Evolutionary conservation across 2,329 filamentous ascomycete genomes (phyloP).

Genomic region (Epichloe baconii): DNA sequence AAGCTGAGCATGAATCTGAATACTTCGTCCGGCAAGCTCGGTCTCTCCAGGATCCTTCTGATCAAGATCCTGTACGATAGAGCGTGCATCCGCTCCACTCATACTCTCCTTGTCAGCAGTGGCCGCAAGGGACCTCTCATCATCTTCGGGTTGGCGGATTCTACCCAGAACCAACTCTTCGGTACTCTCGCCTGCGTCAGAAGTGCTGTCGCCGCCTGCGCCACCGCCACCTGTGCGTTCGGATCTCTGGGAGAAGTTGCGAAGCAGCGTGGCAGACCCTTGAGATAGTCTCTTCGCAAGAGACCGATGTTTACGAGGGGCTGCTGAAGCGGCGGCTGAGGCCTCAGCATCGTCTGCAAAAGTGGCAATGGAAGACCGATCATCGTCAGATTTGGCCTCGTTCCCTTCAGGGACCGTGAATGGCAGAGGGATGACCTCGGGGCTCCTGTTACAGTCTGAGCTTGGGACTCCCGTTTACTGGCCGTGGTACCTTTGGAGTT

Average conservation of each 20-base stretch:
- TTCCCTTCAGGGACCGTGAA: conserved; percentile 44
- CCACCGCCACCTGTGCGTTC: conserved; percentile 8
- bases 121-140: conserved; percentile 41
- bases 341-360: conserved; percentile 48
- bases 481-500: conserved; percentile 11
- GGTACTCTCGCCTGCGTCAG: conserved; percentile 23
- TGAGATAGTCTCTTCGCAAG: conserved; percentile 36
- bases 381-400: conserved; percentile 28
- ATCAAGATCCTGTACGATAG: conserved; percentile 1
- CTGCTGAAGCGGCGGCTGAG: conserved; percentile 10
- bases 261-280: conserved; percentile 31
- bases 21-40: conserved; percentile 12
- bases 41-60: conserved; percentile 8
- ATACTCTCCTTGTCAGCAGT: conserved; percentile 42
- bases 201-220: neutral
- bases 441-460: conserved; percentile 20
- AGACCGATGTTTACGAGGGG: conserved; percentile 19
- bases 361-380: conserved; percentile 56
- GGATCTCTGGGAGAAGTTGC: conserved; percentile 27
- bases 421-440: conserved; percentile 49
- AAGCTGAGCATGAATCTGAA: conserved; percentile 28
- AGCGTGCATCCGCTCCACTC: conserved; percentile 24
- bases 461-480: conserved; percentile 8
- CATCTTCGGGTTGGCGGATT: conserved; percentile 23
- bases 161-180: conserved; percentile 32